phyloP scores from a whole-genome alignment of 345 rosid genomes.

The Hibiscus trionum region DNA sequence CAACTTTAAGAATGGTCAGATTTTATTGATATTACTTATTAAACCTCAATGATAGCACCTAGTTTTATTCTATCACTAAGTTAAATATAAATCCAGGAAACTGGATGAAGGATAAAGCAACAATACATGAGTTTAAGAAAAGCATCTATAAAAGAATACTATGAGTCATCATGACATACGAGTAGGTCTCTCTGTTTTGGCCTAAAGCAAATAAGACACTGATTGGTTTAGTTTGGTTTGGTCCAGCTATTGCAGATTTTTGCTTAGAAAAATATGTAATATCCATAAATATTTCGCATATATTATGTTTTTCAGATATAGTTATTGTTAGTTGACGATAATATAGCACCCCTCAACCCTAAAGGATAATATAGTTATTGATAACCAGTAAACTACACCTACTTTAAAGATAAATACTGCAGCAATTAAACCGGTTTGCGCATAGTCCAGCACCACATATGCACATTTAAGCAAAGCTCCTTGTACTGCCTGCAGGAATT shows the following conservation, averaged over 20 bases:
- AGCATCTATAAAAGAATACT: background rate
- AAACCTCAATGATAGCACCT: background rate
- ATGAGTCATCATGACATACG: background rate
- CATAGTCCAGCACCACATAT: conserved; percentile 81
- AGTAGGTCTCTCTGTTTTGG: background rate
- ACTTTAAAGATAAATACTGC: conserved; percentile 92
- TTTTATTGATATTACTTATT: background rate
- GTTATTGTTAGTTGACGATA: background rate
- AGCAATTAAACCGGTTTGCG: conserved; percentile 95
- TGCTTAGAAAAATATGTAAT: background rate
- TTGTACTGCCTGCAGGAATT: conserved; percentile 57
- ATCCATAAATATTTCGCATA: too few species aligned
- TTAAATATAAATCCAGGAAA: background rate
- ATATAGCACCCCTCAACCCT: background rate
- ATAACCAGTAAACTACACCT: conserved; percentile 25
- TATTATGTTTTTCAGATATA: background rate
- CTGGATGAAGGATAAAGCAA: background rate
- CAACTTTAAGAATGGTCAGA: background rate
- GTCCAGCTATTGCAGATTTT: background rate
- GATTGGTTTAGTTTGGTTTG: background rate
- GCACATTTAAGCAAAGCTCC: conserved; percentile 75
- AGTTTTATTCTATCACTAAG: background rate
- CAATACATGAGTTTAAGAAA: background rate
- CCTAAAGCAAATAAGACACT: background rate
- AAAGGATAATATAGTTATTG: background rate